phyloP scores from a whole-genome alignment of 2,329 filamentous ascomycete genomes.

The Trichophyton simii region DNA sequence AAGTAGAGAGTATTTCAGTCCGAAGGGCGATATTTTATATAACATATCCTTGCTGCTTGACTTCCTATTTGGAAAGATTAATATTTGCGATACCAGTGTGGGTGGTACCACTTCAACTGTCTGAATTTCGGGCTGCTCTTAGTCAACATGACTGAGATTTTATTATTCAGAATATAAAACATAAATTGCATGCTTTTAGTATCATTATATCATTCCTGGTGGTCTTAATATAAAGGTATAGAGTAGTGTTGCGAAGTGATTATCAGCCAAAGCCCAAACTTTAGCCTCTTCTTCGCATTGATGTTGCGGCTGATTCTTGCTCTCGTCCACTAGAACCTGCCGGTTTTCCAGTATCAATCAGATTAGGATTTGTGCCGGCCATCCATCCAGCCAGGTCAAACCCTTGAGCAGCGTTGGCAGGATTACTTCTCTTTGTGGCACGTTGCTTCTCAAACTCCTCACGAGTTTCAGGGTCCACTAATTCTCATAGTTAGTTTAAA shows the following conservation, averaged over 20 bases:
- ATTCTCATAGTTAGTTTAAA: neutral
- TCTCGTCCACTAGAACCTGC: constrained; percentile 14
- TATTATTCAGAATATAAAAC: too few species aligned
- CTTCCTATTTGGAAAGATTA: too few species aligned
- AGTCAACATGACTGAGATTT: too few species aligned
- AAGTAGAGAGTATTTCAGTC: too few species aligned
- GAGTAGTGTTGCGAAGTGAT: too few species aligned
- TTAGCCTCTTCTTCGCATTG: constrained; percentile 1
- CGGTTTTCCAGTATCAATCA: constrained; percentile 22
- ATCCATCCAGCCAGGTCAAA: constrained; percentile 59
- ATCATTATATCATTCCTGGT: neutral
- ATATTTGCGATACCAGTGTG: too few species aligned
- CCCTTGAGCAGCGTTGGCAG: constrained; percentile 43
- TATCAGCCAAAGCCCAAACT: neutral
- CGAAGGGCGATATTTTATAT: too few species aligned
- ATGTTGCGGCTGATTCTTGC: neutral
- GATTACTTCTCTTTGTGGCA: constrained; percentile 20
- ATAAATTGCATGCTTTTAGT: too few species aligned
- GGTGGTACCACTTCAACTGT: too few species aligned
- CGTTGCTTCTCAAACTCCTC: constrained; percentile 88
- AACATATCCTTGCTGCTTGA: too few species aligned
- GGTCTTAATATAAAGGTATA: neutral
- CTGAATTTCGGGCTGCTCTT: too few species aligned
- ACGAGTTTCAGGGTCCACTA: constrained; percentile 93
- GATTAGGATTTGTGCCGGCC: constrained; percentile 40